A percentile compares a stretch with the other conserved stretches of the same genome.
Conservation (phyloP, 2,329 filamentous ascomycete species). For the Neoarthrinium moseri region DNA sequence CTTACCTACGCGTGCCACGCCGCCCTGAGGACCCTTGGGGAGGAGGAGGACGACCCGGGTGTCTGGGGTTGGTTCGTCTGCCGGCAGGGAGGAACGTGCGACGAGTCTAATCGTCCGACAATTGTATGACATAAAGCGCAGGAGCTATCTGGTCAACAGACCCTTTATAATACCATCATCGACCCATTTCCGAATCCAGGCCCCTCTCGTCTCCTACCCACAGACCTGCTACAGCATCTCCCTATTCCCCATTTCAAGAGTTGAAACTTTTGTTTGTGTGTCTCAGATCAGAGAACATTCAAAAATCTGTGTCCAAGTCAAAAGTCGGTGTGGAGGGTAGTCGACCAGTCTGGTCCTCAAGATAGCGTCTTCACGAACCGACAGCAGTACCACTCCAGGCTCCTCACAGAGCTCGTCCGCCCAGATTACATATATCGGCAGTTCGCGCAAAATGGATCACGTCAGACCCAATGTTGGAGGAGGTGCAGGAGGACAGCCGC, state of each 20-base stretch:
- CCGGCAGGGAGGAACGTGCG: background rate
- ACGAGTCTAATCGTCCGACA: background rate
- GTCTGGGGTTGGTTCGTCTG: background rate
- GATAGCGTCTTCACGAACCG: background rate
- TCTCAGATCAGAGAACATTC: too few relatives aligned
- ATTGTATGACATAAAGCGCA: slow-evolving; percentile 9
- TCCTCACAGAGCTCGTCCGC: background rate
- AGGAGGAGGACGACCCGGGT: background rate
- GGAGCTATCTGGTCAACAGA: background rate
- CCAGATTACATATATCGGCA: background rate
- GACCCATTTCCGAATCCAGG: background rate
- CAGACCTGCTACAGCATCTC: too few relatives aligned
- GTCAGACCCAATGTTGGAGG: slow-evolving; percentile 6
- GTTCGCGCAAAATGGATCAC: slow-evolving; percentile 1
- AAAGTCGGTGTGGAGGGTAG: too few relatives aligned
- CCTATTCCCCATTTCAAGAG: too few relatives aligned
- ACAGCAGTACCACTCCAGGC: background rate
- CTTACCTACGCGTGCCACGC: too few relatives aligned
- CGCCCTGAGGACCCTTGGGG: too few relatives aligned
- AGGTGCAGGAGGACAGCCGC: background rate
- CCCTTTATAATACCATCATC: background rate
- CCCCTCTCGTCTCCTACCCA: background rate
- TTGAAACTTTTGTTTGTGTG: too few relatives aligned
- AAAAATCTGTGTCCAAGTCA: too few relatives aligned
- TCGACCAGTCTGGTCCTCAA: too few relatives aligned